Base-by-base conservation (phyloP, 257 asterid species). In the Solanum tarapatanum region DNA sequence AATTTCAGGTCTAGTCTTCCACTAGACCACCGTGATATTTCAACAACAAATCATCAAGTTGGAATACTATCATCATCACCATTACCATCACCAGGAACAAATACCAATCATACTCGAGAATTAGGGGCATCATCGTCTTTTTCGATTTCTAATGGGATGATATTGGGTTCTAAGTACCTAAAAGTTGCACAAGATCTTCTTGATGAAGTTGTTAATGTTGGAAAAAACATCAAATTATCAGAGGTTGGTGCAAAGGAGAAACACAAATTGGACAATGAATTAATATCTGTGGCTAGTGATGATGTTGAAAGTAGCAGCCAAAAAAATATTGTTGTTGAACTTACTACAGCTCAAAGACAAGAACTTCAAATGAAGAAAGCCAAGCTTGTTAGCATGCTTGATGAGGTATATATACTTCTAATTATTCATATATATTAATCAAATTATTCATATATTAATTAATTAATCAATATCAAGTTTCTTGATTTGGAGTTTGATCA, bases 361-460 rank as follows among this genome's bases (percentile, higher is more conserved):
- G 98, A 94, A 89, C 91, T 94, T 89, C 97, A 94, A 91, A 94
- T 92, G 96, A 95, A 93, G 91, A 94, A 94, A 90, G 92, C 96
- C 23, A 94, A 94, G 84, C 97, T 94, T 68, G 85, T 88, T 60
- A 91, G 79, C 94, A 92, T 95, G 96, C 89, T 94, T 24, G 95
- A 95, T 84, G 98, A 95, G 98, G 98, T 95, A 92, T 23, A 35
- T 95, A 92, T 16, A 33, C 48, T 37, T 66, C 66, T 85, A 23
- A 28, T 85, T 36, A 41, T 55, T 75, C 28, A 16, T 21, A 35
- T 35, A 17, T 35, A 33, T 35, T 35, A 35, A 35, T 35, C 36
- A 35, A 35, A 35, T 35, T 35, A 35, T 35, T 35, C 39, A 36
- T 6, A 36, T 36, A 36, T 36, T 39, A 39, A 39, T 39, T 39